Base-by-base conservation (phyloP, 352 stramenopile genomes). In the Phytophthora pinifolia region DNA sequence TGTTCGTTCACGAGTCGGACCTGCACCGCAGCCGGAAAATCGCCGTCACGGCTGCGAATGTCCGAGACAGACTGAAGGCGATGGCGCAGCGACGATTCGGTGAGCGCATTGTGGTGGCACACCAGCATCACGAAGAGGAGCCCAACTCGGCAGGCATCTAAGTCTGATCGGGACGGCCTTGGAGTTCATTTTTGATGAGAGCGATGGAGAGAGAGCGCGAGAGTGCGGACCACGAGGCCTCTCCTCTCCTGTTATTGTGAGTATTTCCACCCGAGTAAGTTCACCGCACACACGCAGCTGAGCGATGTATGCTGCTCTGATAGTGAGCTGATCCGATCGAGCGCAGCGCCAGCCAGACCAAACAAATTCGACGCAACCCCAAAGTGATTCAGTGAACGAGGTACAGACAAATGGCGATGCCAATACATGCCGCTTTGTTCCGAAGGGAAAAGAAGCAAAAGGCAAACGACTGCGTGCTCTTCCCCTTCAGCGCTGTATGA, bases 1-100 rank as follows among this genome's bases (percentile, higher is more conserved):
- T 92, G 18, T 92, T 83, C 54, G 82, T 90, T 12, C 82, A 79
- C 44, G 82, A 89, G 56, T 81, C 70, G 43, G 82, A 92, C 52
- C 48, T 92, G 38, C 52, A 74, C 39, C 76, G 78, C 17, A 67
- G 51, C 7, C 62, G 70, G 12, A 67, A 59, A 42, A 70, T 77
- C 34, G 70, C 51, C 36, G 62, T 68, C 48, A 79, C 62, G 4
- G 72, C 85, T 51, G 72, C 68, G 17, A 87, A 74, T 48, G 72
- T 86, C 25, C 72, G 76, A 18, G 78, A 80, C 41, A 78, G 54
- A 46, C 47, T 79, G 25, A 70, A 71, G 56, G 65, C 70, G 25
- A 74, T 86, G 46, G 72, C 67, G 20, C 67, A 79, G 47, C 43
- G 48, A 34, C 67, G 58, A 39, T 70, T 72, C 34, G 62, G 57